phyloP scores from a whole-genome alignment of 192 early-diverging fungal species.

The Coemansia sp. region DNA sequence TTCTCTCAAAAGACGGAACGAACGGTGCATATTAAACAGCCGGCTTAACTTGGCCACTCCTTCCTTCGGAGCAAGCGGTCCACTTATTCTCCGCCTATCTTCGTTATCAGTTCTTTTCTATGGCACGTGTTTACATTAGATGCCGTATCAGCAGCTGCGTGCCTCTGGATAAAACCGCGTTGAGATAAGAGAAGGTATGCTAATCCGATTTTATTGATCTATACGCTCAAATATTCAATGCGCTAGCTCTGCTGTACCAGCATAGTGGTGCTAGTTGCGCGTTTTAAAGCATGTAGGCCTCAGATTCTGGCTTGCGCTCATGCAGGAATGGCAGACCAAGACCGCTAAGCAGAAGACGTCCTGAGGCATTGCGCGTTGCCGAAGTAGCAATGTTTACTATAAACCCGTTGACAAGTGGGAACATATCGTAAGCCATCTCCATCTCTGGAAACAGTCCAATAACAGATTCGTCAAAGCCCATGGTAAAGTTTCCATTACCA shows the following conservation, averaged over 20 bases:
- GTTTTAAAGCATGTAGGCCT: slow-evolving; percentile 15
- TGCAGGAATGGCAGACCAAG: slow-evolving; percentile 82
- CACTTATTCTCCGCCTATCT: not conserved
- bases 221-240: not conserved
- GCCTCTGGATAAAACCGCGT: not conserved
- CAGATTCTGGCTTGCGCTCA: slow-evolving; percentile 41
- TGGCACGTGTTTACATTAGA: not conserved
- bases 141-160: not conserved
- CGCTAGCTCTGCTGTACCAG: not conserved
- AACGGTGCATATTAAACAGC: not conserved
- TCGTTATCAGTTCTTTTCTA: not conserved
- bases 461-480: slow-evolving; percentile 80
- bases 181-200: not conserved
- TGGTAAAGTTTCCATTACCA: slow-evolving; percentile 75
- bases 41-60: not conserved
- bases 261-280: not conserved
- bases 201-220: not conserved
- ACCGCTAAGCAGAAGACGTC: slow-evolving; percentile 80
- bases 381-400: slow-evolving; percentile 83
- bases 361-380: slow-evolving; percentile 71
- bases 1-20: not conserved
- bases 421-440: slow-evolving; percentile 92
- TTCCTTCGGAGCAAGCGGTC: slow-evolving; percentile 11
- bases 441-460: slow-evolving; percentile 96
- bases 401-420: slow-evolving; percentile 86